Evolutionary conservation across 192 early-diverging fungal genomes (phyloP), one percentile per base, ranked within the genome.

Genomic region (Coemansia sp.): DNA sequence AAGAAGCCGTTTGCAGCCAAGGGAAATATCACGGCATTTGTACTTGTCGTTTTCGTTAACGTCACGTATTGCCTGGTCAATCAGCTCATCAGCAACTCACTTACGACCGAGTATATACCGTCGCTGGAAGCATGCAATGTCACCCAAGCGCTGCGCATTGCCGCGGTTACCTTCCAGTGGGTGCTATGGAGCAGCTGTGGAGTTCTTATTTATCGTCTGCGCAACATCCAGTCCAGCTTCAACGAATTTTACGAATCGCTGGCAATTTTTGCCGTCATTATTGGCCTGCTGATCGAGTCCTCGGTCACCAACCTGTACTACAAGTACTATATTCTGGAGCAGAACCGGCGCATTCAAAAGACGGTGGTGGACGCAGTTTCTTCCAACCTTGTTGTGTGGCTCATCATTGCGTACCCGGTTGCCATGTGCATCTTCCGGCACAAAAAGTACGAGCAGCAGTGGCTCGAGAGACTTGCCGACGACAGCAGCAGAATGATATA

Each of bases 151-250:
- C 61, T 40, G 43, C 65, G 72, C 14, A 64, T 65, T 40, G 61
- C 62, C 1, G 62, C 62, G 2, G 24, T 74, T 3, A 28, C 43
- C 3, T 29, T 74, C 14, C 72, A 74, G 38, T 74, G 72, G 72
- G 54, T 74, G 2, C 32, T 68, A 38, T 74, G 72, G 72, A 16
- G 35, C 0, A 45, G 65, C 12, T 60, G 64, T 2, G 65, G 65
- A 1, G 61, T 61, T 25, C 65, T 74, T 9, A 67, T 74, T 4
- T 68, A 35, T 54, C 56, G 72, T 9, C 54, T 74, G 60, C 72
- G 72, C 48, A 74, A 74, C 29, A 74, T 74, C 22, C 72, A 74
- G 58, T 74, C 72, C 16, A 74, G 72, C 40, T 74, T 74, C 40
- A 74, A 74, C 58, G 72, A 74, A 58, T 68, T 68, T 52, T 44